phyloP scores from a whole-genome alignment of 495 filamentous ascomycete species.

The Usnea hakonensis region DNA sequence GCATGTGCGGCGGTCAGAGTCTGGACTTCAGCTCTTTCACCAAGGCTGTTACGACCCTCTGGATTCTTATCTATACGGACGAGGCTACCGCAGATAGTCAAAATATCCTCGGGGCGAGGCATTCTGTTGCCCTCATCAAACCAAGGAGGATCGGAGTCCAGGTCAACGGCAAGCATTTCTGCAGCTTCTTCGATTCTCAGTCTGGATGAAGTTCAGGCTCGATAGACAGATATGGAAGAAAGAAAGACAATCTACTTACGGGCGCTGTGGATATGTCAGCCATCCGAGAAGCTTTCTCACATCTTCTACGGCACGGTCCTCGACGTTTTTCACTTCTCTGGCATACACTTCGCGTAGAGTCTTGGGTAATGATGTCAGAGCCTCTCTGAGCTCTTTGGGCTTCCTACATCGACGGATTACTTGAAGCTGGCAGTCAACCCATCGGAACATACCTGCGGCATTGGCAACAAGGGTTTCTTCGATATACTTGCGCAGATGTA shows the following conservation, averaged over 20 bases:
- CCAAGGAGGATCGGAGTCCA: not conserved
- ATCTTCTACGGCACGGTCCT: not conserved
- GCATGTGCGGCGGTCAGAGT: not conserved
- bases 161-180: not conserved
- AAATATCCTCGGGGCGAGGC: not conserved
- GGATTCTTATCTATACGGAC: not conserved
- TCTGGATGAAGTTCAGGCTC: not conserved
- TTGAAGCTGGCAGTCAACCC: constrained; percentile 35
- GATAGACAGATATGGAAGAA: too few species aligned
- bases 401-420: constrained; percentile 27
- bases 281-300: not conserved
- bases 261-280: not conserved
- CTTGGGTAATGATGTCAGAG: constrained; percentile 28
- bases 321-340: constrained; percentile 27
- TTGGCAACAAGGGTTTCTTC: not conserved
- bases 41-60: not conserved
- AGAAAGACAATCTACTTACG: too few species aligned
- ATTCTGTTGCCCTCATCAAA: not conserved
- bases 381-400: constrained; percentile 21
- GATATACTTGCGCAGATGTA: not conserved
- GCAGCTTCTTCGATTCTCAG: not conserved
- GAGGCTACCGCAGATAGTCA: not conserved
- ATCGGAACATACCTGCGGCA: constrained; percentile 29
- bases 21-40: not conserved
- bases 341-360: constrained; percentile 33